Conservation (phyloP, 176 grass and related monocot species). For the Triticum urartu region DNA sequence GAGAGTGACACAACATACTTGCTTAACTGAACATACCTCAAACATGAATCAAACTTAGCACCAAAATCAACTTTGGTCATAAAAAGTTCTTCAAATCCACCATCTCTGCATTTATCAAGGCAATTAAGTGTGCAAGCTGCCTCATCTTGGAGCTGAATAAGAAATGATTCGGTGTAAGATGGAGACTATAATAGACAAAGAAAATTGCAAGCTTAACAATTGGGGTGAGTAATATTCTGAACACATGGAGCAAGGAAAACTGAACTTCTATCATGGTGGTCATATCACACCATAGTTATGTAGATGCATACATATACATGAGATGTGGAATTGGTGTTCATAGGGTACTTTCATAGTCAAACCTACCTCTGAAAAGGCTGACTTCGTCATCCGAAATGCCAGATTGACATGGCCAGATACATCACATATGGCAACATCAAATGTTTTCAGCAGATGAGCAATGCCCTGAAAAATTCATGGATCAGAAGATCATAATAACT, state of each 20-base stretch:
- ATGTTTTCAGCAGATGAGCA: constrained; percentile 57
- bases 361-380: constrained; percentile 76
- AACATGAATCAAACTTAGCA: constrained; percentile 89
- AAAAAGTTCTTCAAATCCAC: constrained; percentile 91
- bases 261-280: neutral
- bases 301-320: constrained; percentile 6
- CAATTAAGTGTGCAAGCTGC: constrained; percentile 60
- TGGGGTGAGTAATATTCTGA: neutral
- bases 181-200: constrained; percentile 3
- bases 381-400: constrained; percentile 64
- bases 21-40: constrained; percentile 57
- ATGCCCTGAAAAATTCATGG: constrained; percentile 51
- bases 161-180: constrained; percentile 15
- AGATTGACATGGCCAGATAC: constrained; percentile 78
- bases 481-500: constrained; percentile 23
- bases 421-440: constrained; percentile 65
- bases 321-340: neutral
- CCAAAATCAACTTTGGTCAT: constrained; percentile 87
- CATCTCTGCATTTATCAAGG: constrained; percentile 76
- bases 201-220: constrained; percentile 26
- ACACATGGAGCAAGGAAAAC: neutral
- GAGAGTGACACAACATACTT: constrained; percentile 8
- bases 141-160: constrained; percentile 83
- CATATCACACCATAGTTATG: constrained; percentile 1
- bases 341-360: constrained; percentile 20